These are phyloP conservation scores for Ajuga reptans DNA, from an alignment of 305 asterid genomes.

Conservation along the genomic window DNA sequence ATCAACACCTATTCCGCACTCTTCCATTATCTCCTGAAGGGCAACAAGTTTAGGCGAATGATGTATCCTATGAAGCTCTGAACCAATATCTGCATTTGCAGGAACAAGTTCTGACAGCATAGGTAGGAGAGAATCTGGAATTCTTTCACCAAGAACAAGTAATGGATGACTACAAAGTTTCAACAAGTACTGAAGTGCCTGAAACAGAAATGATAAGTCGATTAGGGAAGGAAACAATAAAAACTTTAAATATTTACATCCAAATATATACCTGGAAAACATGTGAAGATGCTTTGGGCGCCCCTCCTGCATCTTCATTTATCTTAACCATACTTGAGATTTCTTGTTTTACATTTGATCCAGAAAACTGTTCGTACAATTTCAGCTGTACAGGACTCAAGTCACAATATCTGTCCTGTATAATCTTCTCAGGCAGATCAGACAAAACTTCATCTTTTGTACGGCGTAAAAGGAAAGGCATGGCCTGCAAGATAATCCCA, in stretches of 20 bases:
- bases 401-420: slow-evolving; percentile 98
- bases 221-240: slow-evolving; percentile 14
- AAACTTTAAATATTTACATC: not conserved
- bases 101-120: slow-evolving; percentile 66
- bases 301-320: slow-evolving; percentile 65
- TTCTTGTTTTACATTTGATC: slow-evolving; percentile 85
- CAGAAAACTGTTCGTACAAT: slow-evolving; percentile 87
- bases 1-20: slow-evolving; percentile 96
- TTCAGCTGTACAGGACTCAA: slow-evolving; percentile 84
- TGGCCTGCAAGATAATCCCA: slow-evolving; percentile 51
- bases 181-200: slow-evolving; percentile 95
- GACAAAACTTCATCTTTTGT: slow-evolving; percentile 95
- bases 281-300: slow-evolving; percentile 84
- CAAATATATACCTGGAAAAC: slow-evolving; percentile 79
- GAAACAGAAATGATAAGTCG: slow-evolving; percentile 27
- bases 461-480: slow-evolving; percentile 97
- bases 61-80: slow-evolving; percentile 76
- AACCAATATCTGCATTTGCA: slow-evolving; percentile 47
- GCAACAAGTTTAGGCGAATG: slow-evolving; percentile 97
- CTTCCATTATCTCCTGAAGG: slow-evolving; percentile 96
- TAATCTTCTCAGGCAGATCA: slow-evolving; percentile 92
- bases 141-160: slow-evolving; percentile 74
- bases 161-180: slow-evolving; percentile 97
- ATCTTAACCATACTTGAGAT: slow-evolving; percentile 69
- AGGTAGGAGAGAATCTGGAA: slow-evolving; percentile 65